Percentiles rank a stretch among this genome's conserved stretches.
phyloP scores from a whole-genome alignment of 805 yeast genomes.

The Wickerhamiella galacta region DNA sequence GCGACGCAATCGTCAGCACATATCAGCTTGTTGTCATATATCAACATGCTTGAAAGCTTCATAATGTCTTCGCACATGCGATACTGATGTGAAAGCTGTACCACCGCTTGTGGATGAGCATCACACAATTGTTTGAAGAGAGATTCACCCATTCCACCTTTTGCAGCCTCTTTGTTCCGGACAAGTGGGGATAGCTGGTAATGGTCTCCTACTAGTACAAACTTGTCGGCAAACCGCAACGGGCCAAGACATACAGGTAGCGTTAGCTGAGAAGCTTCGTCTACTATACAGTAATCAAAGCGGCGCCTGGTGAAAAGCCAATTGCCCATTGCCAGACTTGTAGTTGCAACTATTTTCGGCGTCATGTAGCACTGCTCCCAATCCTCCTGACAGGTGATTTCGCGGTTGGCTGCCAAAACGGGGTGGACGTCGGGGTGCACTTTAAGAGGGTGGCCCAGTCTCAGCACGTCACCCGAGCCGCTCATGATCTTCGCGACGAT shows the following conservation, averaged over 20 bases:
- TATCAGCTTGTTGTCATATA: conserved; percentile 57
- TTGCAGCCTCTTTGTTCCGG: conserved; percentile 44
- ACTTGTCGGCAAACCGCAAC: conserved; percentile 53
- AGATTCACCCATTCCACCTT: conserved; percentile 53
- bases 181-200: conserved; percentile 85
- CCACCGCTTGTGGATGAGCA: conserved; percentile 55
- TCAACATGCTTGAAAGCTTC: conserved; percentile 60
- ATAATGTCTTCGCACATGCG: conserved; percentile 86
- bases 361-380: conserved; percentile 31
- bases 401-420: conserved; percentile 26
- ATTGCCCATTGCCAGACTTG: conserved; percentile 64
- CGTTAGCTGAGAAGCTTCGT: conserved; percentile 92
- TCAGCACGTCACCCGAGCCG: conserved; percentile 33
- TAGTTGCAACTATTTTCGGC: conserved; percentile 70
- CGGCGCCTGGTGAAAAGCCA: conserved; percentile 37
- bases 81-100: conserved; percentile 66
- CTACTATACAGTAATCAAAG: conserved; percentile 88
- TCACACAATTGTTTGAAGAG: conserved; percentile 63
- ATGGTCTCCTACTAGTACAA: conserved; percentile 93
- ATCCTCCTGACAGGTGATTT: conserved; percentile 28
- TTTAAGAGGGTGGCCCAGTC: conserved; percentile 47
- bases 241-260: conserved; percentile 89
- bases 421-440: conserved; percentile 45
- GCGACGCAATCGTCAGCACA: conserved; percentile 65
- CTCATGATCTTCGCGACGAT: conserved; percentile 55